Conservation (phyloP, 2,329 filamentous ascomycete species). For the Beauveria australis region DNA sequence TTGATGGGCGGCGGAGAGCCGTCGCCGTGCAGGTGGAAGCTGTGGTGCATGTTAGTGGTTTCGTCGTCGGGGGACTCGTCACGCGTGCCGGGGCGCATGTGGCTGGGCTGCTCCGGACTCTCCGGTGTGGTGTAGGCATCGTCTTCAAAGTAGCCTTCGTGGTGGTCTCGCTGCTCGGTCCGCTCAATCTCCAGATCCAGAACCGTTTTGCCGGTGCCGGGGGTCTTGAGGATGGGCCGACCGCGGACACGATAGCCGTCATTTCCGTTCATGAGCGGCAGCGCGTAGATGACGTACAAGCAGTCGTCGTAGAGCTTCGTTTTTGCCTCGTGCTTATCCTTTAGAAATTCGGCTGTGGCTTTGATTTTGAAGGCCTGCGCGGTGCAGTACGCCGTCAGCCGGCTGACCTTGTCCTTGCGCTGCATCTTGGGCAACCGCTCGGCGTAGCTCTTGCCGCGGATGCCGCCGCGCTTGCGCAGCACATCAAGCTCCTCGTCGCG, state of each 20-base stretch:
- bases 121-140: constrained; percentile 43
- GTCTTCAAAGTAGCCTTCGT: constrained; percentile 83
- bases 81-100: constrained; percentile 21
- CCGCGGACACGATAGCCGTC: constrained; percentile 86
- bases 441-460: constrained; percentile 78
- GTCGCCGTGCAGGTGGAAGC: constrained; percentile 26
- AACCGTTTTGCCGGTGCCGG: constrained; percentile 79
- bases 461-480: constrained; percentile 52
- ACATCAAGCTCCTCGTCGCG: constrained; percentile 61
- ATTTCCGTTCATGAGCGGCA: constrained; percentile 75
- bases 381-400: constrained; percentile 93
- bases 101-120: constrained; percentile 24
- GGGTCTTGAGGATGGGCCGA: constrained; percentile 84
- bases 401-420: constrained; percentile 76
- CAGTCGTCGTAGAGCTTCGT: constrained; percentile 98
- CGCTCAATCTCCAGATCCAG: constrained; percentile 93
- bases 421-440: constrained; percentile 85
- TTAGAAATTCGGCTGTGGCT: constrained; percentile 79
- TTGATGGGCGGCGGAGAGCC: constrained; percentile 41
- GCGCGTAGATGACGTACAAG: constrained; percentile 88
- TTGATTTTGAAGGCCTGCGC: constrained; percentile 89
- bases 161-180: constrained; percentile 80
- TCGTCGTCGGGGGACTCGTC: constrained; percentile 22
- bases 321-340: constrained; percentile 78
- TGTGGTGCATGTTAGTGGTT: constrained; percentile 17